Conservation (phyloP, 164 flowering plant genomes). For the Aristolochia fimbriata region DNA sequence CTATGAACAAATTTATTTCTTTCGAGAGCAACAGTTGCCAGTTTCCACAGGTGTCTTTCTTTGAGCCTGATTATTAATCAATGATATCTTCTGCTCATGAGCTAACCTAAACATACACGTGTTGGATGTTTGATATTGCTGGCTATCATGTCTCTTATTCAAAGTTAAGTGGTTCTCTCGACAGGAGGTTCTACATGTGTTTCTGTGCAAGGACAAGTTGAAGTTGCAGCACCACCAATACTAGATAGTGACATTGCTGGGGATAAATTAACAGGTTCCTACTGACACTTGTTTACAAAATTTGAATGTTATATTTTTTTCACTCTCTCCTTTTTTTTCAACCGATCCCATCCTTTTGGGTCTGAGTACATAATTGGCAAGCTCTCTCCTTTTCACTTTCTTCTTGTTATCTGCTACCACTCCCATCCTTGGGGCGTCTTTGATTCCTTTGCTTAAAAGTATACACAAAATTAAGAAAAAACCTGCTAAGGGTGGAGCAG, state of each 20-base stretch:
- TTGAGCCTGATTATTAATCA: not conserved
- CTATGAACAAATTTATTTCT: constrained; percentile 74
- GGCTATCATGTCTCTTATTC: constrained; percentile 7
- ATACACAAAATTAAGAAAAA: too few species aligned
- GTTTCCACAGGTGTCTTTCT: constrained; percentile 26
- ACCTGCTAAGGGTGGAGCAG: too few species aligned
- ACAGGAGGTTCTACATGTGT: constrained; percentile 10
- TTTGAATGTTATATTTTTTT: too few species aligned
- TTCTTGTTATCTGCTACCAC: too few species aligned
- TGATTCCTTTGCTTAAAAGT: too few species aligned
- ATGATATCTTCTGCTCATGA: not conserved
- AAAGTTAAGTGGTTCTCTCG: not conserved
- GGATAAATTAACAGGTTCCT: constrained; percentile 21
- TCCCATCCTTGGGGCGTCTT: too few species aligned
- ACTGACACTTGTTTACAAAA: not conserved
- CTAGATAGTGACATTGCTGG: constrained; percentile 17
- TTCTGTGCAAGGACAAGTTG: constrained; percentile 12
- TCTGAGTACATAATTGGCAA: too few species aligned
- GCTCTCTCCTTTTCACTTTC: too few species aligned
- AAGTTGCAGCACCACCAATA: constrained; percentile 2
- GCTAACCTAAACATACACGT: too few species aligned
- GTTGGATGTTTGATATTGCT: not conserved
- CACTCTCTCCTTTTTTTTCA: not conserved
- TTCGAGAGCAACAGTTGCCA: constrained; percentile 30
- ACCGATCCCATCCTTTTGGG: not conserved